Base-by-base conservation (phyloP, 495 filamentous ascomycete genomes). In the Penicillium flavigenum region DNA sequence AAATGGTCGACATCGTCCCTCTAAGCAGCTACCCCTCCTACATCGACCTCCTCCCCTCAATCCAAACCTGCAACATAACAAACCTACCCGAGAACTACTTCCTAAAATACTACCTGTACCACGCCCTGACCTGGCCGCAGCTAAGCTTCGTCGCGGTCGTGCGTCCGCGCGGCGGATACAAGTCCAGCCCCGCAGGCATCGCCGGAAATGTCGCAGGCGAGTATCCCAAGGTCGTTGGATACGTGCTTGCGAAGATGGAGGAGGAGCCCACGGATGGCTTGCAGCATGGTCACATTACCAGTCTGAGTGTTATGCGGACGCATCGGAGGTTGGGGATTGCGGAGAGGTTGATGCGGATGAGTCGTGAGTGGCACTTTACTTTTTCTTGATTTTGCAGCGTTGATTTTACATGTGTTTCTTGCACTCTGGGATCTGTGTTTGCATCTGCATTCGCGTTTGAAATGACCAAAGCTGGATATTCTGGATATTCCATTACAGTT, bases 21-120 rank as follows among this genome's bases (percentile, higher is more conserved):
- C 69, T 79, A 51, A 72, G 69, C 65, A 72, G 66, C 48, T 79
- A 76, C 70, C 77, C 77, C 63, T 77, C 73, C 45, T 77, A 79
- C 70, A 78, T 79, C 71, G 74, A 79, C 71, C 77, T 79, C 61
- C 77, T 93, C 96, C 63, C 94, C 90, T 86, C 96, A 63, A 93
- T 98, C 66, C 94, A 98, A 79, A 89, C 92, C 75, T 91, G 94
- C 63, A 98, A 98, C 79, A 91, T 98, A 72, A 96, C 96, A 69
- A 98, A 98, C 78, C 82, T 98, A 29, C 94, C 94, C 64, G 94
- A 98, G 77, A 98, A 98, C 81, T 98, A 98, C 83, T 98, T 97
- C 75, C 86, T 95, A 76, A 98, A 98, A 83, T 98, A 98, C 82
- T 98, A 98, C 82, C 89, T 98, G 65, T 98, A 98, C 84, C 94